Base-by-base conservation (phyloP, 345 rosid genomes). In the Toxicodendron radicans region DNA sequence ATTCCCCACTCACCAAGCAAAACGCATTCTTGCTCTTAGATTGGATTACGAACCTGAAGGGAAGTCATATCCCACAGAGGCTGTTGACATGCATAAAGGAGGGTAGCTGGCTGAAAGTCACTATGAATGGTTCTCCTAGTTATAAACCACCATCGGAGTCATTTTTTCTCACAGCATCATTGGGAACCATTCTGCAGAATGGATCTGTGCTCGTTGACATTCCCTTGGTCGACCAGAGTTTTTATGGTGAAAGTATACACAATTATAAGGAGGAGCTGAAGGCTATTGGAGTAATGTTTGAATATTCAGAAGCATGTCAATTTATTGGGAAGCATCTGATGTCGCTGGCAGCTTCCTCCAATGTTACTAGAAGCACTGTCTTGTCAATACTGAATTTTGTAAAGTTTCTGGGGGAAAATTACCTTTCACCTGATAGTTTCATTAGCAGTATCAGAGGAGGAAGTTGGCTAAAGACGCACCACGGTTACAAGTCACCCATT, bases 111-210 rank as follows among this genome's bases (percentile, higher is more conserved):
- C 71, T 92, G 72, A 89, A 70, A 83, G 77, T 83, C 53, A 85
- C 82, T 2, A 67, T 82, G 71, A 84, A 81, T 77, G 92, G 85
- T 9, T 68, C 23, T 68, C 59, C 85, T 76, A 78, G 79, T 60
- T 85, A 74, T 73, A 81, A 78, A n/a, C 82, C 91, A 8, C 97
- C 97, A 5, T 82, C 85, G 18, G 79, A 92, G 73, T 87, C 94
- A 0, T 92, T 92, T 69, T 79, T 84, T 23, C 85, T 79, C 74
- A 45, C 80, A 68, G 52, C 82, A 11, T 85, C 91, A 8, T 85
- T 89, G 94, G 95, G 92, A 73, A 62, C 48, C 48, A 57, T 88
- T 74, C 79, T 92, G 71, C 92, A 90, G 82, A 80, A 79, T 43
- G 87, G 74, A 32, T 76, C 83, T 0, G 84, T 79, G 62, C 87